Evolutionary conservation across 2,329 filamentous ascomycete species (phyloP).

Genomic region (Diaporthe batatas): DNA sequence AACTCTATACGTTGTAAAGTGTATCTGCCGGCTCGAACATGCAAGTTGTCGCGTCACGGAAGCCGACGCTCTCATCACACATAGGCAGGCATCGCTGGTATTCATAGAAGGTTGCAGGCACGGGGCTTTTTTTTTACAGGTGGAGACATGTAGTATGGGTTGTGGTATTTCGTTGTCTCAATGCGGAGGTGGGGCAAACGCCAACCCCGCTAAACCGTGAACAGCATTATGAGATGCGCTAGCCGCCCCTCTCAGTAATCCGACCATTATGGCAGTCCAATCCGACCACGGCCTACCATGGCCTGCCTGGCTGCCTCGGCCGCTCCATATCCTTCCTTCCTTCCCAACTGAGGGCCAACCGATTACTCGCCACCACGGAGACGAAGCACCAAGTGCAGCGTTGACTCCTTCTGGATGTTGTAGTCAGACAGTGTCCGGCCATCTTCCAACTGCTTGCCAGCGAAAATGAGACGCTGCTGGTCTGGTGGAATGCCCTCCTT

Average conservation of each 20-base stretch:
- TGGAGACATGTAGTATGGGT: constrained; percentile 29
- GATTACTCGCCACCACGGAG: constrained; percentile 74
- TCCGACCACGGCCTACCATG: neutral
- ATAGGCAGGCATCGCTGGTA: neutral
- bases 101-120: neutral
- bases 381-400: constrained; percentile 78
- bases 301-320: too few relatives aligned
- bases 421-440: constrained; percentile 87
- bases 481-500: constrained; percentile 80
- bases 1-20: neutral
- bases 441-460: constrained; percentile 80
- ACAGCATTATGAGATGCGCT: constrained; percentile 4
- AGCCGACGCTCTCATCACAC: neutral
- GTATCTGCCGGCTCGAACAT: neutral
- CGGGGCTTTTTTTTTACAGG: neutral
- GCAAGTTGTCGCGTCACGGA: neutral
- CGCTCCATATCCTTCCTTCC: neutral
- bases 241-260: constrained; percentile 1
- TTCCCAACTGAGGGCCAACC: neutral
- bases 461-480: constrained; percentile 78
- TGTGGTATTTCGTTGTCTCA: constrained; percentile 28
- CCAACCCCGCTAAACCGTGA: constrained; percentile 3
- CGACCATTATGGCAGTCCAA: neutral
- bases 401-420: constrained; percentile 87
- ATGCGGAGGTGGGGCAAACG: constrained; percentile 21